A percentile compares a stretch with the other conserved stretches of the same genome.
These are phyloP conservation scores for Blakeslea trispora DNA, from an alignment of 371 early-diverging fungal species.

Conservation along the genomic window DNA sequence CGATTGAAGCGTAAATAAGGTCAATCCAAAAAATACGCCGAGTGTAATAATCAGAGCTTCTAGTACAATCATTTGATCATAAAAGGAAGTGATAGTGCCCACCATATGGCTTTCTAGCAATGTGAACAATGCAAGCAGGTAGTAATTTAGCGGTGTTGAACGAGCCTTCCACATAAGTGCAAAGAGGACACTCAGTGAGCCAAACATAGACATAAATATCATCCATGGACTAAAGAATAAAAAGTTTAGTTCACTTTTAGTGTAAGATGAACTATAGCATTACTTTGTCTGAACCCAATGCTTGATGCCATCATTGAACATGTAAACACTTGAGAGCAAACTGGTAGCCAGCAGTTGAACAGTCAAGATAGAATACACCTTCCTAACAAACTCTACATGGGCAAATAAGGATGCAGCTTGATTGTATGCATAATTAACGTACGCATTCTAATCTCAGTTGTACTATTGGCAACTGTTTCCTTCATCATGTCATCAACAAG, in stretches of 20 bases:
- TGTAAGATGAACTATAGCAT: constrained; percentile 12
- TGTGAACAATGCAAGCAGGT: constrained; percentile 67
- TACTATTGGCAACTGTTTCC: constrained; percentile 56
- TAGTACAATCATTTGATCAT: constrained; percentile 59
- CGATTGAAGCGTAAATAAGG: constrained; percentile 76
- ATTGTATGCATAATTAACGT: constrained; percentile 9
- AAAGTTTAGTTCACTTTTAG: background rate
- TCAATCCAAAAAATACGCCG: constrained; percentile 72
- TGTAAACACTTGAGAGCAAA: constrained; percentile 55
- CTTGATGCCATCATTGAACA: constrained; percentile 51
- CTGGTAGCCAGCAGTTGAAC: constrained; percentile 63
- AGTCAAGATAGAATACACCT: constrained; percentile 76
- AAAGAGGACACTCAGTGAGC: constrained; percentile 54
- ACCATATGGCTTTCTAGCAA: constrained; percentile 64
- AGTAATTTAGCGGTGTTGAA: constrained; percentile 66
- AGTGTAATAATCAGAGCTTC: constrained; percentile 77
- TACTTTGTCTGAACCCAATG: constrained; percentile 58
- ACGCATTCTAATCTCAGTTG: constrained; percentile 55
- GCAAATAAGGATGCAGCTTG: background rate
- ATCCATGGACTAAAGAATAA: constrained; percentile 35
- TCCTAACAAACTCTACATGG: constrained; percentile 67
- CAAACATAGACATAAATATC: constrained; percentile 39
- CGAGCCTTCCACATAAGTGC: constrained; percentile 63
- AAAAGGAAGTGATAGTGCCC: constrained; percentile 63
- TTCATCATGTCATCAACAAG: constrained; percentile 58